Conservation (phyloP, 2,329 filamentous ascomycete genomes). For the Apiospora rasikravindrae region DNA sequence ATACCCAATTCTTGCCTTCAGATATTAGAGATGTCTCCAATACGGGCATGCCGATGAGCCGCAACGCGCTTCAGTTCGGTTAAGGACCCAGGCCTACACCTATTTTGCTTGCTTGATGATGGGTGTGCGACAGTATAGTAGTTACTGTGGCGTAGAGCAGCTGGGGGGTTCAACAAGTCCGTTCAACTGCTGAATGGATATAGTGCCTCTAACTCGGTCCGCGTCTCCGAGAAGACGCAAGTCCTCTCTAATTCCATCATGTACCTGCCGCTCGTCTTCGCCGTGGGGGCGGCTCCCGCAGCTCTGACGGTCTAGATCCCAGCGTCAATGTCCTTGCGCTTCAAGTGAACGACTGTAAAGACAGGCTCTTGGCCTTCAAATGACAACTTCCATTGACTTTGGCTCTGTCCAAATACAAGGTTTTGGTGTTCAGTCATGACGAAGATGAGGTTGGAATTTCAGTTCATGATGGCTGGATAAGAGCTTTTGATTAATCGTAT, state of each 20-base stretch:
- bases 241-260: neutral
- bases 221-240: neutral
- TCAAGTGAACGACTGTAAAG: neutral
- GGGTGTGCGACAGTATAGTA: neutral
- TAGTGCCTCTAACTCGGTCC: neutral
- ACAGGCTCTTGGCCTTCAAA: neutral
- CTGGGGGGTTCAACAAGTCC: neutral
- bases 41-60: neutral
- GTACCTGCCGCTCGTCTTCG: neutral
- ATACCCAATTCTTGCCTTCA: neutral
- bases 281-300: neutral
- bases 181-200: neutral
- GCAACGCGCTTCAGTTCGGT: neutral
- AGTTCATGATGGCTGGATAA: neutral
- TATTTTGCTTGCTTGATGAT: neutral
- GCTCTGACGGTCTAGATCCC: neutral
- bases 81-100: neutral
- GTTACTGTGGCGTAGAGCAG: neutral
- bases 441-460: neutral
- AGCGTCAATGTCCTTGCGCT: neutral
- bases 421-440: neutral
- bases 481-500: neutral
- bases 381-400: conserved; percentile 9
- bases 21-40: neutral
- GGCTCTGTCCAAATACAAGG: neutral